Percentiles rank a stretch among this genome's conserved stretches.
phyloP scores from a whole-genome alignment of 345 rosid species.

The Xanthoceras sorbifolium region DNA sequence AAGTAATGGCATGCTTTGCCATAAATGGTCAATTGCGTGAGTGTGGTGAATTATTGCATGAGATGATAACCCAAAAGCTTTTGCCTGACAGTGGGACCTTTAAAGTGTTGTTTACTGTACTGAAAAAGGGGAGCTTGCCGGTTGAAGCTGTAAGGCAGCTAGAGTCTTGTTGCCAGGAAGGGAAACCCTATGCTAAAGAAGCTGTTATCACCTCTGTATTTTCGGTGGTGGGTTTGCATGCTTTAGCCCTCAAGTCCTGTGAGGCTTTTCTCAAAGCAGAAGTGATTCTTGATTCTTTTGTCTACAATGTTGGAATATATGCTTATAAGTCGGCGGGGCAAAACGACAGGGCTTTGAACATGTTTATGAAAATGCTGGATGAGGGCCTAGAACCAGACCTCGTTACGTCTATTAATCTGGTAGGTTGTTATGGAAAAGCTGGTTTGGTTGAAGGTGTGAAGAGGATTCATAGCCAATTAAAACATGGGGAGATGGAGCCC shows the following conservation, averaged over 20 bases:
- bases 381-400: constrained; percentile 72
- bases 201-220: constrained; percentile 61
- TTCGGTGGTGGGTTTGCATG: constrained; percentile 68
- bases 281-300: constrained; percentile 45
- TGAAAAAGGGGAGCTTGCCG: constrained; percentile 76
- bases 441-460: constrained; percentile 87
- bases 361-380: constrained; percentile 82
- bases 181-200: constrained; percentile 63
- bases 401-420: constrained; percentile 63
- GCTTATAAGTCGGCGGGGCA: constrained; percentile 63
- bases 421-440: constrained; percentile 73
- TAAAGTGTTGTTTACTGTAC: constrained; percentile 56
- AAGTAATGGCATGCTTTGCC: constrained; percentile 75
- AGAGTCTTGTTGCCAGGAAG: constrained; percentile 59
- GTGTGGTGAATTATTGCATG: constrained; percentile 70
- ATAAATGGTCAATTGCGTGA: constrained; percentile 64
- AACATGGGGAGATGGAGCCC: constrained; percentile 56
- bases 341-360: constrained; percentile 60
- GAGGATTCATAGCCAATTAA: constrained; percentile 57
- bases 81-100: constrained; percentile 66
- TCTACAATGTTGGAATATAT: constrained; percentile 72
- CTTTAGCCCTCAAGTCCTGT: constrained; percentile 59
- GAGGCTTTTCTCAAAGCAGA: constrained; percentile 43
- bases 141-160: constrained; percentile 76
- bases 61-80: constrained; percentile 65